Evolutionary conservation across 805 yeast genomes (phyloP).

Genomic region (Kodamaea laetipori): DNA sequence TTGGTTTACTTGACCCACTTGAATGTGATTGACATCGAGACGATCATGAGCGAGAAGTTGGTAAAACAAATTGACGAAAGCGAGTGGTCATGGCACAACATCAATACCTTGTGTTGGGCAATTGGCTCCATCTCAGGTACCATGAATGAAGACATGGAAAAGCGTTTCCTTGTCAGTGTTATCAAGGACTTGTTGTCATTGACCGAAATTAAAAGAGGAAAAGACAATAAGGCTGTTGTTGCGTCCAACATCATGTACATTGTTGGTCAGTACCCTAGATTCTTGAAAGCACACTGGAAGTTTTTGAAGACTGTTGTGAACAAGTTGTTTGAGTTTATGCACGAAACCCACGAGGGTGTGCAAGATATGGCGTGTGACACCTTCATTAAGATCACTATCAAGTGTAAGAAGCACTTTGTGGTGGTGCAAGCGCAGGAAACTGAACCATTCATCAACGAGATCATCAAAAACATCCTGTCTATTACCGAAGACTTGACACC

Average conservation of each 20-base stretch:
- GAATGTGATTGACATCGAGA: constrained; percentile 91
- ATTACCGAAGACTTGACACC: constrained; percentile 94
- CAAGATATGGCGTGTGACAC: constrained; percentile 99
- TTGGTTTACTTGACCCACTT: constrained; percentile 93
- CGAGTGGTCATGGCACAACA: constrained; percentile 99
- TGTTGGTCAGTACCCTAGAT: constrained; percentile 98
- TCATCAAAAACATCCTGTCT: constrained; percentile 76
- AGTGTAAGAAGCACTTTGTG: constrained; percentile 94
- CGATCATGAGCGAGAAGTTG: constrained; percentile 88
- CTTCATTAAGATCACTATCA: constrained; percentile 90
- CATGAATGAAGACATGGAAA: constrained; percentile 97
- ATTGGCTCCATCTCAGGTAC: constrained; percentile 98
- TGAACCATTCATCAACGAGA: constrained; percentile 90
- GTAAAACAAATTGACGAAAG: constrained; percentile 92
- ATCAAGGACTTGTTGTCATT: constrained; percentile 88
- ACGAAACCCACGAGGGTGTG: constrained; percentile 99
- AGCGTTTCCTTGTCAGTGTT: constrained; percentile 87
- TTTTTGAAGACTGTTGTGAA: constrained; percentile 93
- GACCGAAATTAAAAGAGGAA: constrained; percentile 95
- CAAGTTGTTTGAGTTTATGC: constrained; percentile 97
- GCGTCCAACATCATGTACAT: constrained; percentile 99
- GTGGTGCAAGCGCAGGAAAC: constrained; percentile 80
- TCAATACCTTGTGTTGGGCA: constrained; percentile 98
- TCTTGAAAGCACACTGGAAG: constrained; percentile 97
- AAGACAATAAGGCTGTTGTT: constrained; percentile 97